phyloP scores from a whole-genome alignment of 306 rosid genomes.

The Cucurbita maxima region DNA sequence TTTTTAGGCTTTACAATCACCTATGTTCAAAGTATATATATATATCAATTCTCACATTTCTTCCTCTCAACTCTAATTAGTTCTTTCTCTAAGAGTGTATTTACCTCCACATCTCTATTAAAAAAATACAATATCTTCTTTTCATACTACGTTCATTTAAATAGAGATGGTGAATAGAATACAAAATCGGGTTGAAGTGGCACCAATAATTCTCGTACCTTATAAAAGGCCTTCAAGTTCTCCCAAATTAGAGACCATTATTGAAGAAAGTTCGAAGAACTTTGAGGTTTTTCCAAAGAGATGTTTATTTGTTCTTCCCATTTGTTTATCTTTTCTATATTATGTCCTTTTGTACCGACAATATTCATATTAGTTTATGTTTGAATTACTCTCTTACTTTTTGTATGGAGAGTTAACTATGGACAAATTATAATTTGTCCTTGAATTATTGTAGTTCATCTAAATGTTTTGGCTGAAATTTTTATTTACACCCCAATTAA shows the following conservation, averaged over 20 bases:
- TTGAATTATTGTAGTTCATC: too few relatives aligned
- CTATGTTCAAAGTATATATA: background rate
- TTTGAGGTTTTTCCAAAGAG: background rate
- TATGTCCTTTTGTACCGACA: background rate
- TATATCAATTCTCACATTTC: background rate
- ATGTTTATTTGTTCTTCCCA: background rate
- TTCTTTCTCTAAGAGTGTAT: too few relatives aligned
- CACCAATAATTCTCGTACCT: background rate
- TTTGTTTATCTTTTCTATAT: background rate
- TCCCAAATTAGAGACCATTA: background rate
- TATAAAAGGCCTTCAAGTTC: background rate
- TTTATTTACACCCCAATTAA: too few relatives aligned
- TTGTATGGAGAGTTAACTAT: too few relatives aligned
- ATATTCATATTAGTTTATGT: too few relatives aligned
- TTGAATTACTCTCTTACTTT: too few relatives aligned
- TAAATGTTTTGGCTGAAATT: too few relatives aligned
- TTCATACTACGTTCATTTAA: too few relatives aligned
- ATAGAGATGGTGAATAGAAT: background rate
- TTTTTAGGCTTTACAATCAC: too few relatives aligned
- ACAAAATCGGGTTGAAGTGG: background rate
- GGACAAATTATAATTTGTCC: too few relatives aligned
- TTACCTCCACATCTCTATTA: background rate
- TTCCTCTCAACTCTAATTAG: too few relatives aligned
- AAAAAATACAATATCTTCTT: background rate
- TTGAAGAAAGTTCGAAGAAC: background rate